Conservation (phyloP, 2,329 filamentous ascomycete genomes). For the Penicillium corylophilum region DNA sequence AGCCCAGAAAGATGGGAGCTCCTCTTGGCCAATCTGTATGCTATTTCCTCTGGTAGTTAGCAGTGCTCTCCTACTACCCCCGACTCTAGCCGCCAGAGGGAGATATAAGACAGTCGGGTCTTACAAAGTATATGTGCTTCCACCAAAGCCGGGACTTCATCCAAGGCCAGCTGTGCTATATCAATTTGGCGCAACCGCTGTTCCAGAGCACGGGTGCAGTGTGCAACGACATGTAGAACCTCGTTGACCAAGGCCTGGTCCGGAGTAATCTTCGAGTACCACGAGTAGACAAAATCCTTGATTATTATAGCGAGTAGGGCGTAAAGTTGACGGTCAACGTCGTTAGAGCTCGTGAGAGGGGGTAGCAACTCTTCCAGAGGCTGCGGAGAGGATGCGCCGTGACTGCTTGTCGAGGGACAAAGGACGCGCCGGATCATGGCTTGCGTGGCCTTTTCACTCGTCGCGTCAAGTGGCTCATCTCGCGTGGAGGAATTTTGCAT, state of each 20-base stretch:
- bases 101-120: slow-evolving; percentile 18
- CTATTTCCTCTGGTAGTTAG: slow-evolving; percentile 47
- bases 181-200: slow-evolving; percentile 81
- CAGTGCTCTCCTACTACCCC: background rate
- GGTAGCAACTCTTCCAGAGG: slow-evolving; percentile 81
- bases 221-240: slow-evolving; percentile 84
- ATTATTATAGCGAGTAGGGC: slow-evolving; percentile 86
- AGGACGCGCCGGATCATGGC: slow-evolving; percentile 80
- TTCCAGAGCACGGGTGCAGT: slow-evolving; percentile 84
- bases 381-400: slow-evolving; percentile 55
- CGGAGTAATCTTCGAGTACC: slow-evolving; percentile 90
- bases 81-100: background rate
- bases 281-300: slow-evolving; percentile 84
- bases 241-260: slow-evolving; percentile 87
- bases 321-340: slow-evolving; percentile 90
- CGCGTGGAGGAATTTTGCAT: slow-evolving; percentile 31
- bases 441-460: slow-evolving; percentile 75
- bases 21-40: slow-evolving; percentile 68
- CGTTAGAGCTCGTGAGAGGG: slow-evolving; percentile 89
- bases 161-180: slow-evolving; percentile 75
- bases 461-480: slow-evolving; percentile 47
- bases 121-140: slow-evolving; percentile 77
- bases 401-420: slow-evolving; percentile 61
- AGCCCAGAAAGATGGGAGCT: slow-evolving; percentile 60
- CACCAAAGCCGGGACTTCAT: slow-evolving; percentile 81